Percentiles rank a stretch among this genome's conserved stretches.
Conservation (phyloP, 306 rosid species). For the Comarum palustre region DNA sequence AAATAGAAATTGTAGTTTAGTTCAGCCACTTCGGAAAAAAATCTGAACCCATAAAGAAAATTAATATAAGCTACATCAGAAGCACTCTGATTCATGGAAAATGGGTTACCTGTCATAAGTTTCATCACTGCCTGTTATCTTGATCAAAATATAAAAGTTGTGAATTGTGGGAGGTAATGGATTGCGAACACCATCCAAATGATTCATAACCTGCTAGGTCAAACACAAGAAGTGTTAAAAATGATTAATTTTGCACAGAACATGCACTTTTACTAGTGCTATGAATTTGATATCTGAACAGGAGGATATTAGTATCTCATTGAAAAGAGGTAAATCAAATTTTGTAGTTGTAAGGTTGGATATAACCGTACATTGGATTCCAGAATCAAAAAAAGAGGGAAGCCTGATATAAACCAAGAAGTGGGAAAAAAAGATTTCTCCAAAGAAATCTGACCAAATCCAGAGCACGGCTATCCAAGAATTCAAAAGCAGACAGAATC, state of each 20-base stretch:
- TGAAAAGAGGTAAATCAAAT: not conserved
- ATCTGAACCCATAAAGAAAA: constrained; percentile 11
- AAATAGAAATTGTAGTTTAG: not conserved
- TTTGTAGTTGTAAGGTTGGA: not conserved
- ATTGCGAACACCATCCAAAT: constrained; percentile 82
- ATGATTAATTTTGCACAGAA: not conserved
- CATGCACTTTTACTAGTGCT: not conserved
- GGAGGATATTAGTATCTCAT: not conserved
- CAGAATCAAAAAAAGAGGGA: not conserved
- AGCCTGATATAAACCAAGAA: not conserved
- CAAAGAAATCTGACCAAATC: constrained; percentile 57
- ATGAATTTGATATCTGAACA: not conserved
- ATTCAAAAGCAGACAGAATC: constrained; percentile 94
- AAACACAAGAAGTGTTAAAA: constrained; percentile 24
- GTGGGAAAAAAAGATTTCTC: not conserved
- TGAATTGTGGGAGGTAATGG: constrained; percentile 68
- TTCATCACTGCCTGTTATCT: constrained; percentile 93
- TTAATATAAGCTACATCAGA: constrained; percentile 5
- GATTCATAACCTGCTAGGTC: constrained; percentile 58
- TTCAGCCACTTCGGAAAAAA: not conserved
- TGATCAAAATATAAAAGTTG: constrained; percentile 80
- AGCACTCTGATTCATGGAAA: constrained; percentile 10
- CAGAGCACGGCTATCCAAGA: constrained; percentile 69
- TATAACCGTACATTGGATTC: not conserved
- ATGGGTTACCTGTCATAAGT: constrained; percentile 62